phyloP scores from a whole-genome alignment of 2,329 filamentous ascomycete species.

The Pseudocercospora eumusae region DNA sequence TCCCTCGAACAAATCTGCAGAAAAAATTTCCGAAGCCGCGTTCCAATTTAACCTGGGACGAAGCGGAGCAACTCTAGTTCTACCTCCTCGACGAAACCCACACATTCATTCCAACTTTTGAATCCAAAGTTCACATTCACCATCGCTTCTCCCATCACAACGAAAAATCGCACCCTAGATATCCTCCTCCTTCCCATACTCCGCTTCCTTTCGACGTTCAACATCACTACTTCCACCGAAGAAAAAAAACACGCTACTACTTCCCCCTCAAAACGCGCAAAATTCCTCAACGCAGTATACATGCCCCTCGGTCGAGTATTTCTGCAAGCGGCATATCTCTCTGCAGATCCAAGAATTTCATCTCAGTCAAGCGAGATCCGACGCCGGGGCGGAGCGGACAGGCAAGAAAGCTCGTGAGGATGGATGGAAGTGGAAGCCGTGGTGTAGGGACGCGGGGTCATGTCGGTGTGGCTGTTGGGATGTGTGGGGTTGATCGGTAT shows the following conservation, averaged over 20 bases:
- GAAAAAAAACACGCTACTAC: no score
- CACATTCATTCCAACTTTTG: slow-evolving; percentile 38
- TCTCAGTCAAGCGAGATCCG: slow-evolving; percentile 29
- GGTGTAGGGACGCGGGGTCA: neutral
- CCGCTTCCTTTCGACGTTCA: slow-evolving; percentile 43
- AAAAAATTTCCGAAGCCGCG: slow-evolving; percentile 42
- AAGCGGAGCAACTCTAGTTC: slow-evolving; percentile 36
- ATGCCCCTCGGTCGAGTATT: slow-evolving; percentile 33
- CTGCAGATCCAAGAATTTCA: slow-evolving; percentile 34
- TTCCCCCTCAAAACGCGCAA: slow-evolving; percentile 32
- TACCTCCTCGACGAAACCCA: slow-evolving; percentile 45
- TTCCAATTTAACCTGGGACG: slow-evolving; percentile 45
- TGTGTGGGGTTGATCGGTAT: neutral
- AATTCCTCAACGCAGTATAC: slow-evolving; percentile 31
- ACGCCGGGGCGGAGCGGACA: no score
- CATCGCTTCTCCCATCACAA: no score
- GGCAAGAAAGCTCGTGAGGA: no score
- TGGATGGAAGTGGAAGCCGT: neutral
- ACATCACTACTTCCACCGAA: no score
- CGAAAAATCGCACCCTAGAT: slow-evolving; percentile 24
- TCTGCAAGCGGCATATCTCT: slow-evolving; percentile 36
- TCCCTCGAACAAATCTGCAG: no score
- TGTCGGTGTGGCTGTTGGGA: neutral
- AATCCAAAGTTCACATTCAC: slow-evolving; percentile 42
- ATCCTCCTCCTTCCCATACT: slow-evolving; percentile 45